These are phyloP conservation scores for Umbelopsis sp. DNA, from an alignment of 371 early-diverging fungal species.

Conservation along the genomic window DNA sequence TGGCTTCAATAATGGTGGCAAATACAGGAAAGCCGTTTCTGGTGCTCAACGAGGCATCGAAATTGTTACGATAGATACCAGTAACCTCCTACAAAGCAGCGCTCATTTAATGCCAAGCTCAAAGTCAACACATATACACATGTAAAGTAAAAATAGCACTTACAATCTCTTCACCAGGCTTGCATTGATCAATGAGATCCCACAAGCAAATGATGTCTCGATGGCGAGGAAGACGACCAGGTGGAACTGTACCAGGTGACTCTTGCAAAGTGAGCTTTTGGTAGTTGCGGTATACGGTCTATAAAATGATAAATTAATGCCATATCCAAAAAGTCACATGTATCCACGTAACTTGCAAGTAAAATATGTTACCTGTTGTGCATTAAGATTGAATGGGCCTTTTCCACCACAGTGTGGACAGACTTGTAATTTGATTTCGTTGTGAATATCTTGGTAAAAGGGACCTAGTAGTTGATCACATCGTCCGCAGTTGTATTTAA, in stretches of 20 bases:
- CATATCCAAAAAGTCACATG: neutral
- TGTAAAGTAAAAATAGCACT: conserved; percentile 18
- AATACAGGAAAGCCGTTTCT: conserved; percentile 99
- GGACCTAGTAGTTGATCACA: conserved; percentile 96
- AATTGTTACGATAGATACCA: conserved; percentile 98
- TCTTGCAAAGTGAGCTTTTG: conserved; percentile 99
- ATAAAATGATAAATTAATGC: neutral
- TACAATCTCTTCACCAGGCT: conserved; percentile 98
- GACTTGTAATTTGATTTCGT: conserved; percentile 83
- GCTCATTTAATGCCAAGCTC: no score
- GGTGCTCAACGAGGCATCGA: conserved; percentile 87
- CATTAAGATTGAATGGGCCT: conserved; percentile 92
- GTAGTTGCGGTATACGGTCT: conserved; percentile 98
- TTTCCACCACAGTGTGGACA: conserved; percentile 96
- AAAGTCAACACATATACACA: neutral
- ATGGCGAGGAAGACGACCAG: conserved; percentile 97
- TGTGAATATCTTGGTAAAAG: conserved; percentile 90
- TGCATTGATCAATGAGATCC: conserved; percentile 97
- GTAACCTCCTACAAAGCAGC: conserved; percentile 74
- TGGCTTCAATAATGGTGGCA: conserved; percentile 96
- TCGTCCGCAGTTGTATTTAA: conserved; percentile 96
- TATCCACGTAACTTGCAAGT: no score
- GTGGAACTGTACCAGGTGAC: conserved; percentile 96
- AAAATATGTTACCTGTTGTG: conserved; percentile 65
- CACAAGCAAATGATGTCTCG: conserved; percentile 95